Conservation (phyloP, 345 rosid genomes). For the Capsella bursapastoris region DNA sequence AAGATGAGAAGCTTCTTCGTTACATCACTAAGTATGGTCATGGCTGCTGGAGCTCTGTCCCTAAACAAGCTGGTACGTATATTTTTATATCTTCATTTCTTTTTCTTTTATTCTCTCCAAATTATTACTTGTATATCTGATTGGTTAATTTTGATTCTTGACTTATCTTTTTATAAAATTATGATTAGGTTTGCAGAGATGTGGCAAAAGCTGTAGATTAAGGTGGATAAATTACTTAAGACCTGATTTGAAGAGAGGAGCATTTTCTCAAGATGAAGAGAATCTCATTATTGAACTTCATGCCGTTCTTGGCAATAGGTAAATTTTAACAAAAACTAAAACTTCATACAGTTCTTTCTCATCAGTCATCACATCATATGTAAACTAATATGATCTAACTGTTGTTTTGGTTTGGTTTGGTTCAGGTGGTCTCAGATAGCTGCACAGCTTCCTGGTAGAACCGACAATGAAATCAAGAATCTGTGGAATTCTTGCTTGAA, state of each 20-base stretch:
- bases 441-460: slow-evolving; percentile 71
- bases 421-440: slow-evolving; percentile 75
- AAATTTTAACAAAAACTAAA: background rate
- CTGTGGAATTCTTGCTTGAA: slow-evolving; percentile 69
- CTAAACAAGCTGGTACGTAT: slow-evolving; percentile 79
- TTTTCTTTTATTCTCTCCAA: too few relatives aligned
- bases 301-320: slow-evolving; percentile 93
- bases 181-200: slow-evolving; percentile 78
- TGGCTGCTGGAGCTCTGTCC: slow-evolving; percentile 99
- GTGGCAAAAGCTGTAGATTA: slow-evolving; percentile 97
- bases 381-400: background rate
- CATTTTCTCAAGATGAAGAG: slow-evolving; percentile 94
- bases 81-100: too few relatives aligned
- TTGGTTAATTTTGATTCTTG: background rate
- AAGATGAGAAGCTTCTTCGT: slow-evolving; percentile 90
- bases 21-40: slow-evolving; percentile 91
- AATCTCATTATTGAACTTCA: slow-evolving; percentile 85
- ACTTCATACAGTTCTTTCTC: slow-evolving; percentile 1
- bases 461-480: slow-evolving; percentile 73
- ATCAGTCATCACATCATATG: background rate
- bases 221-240: slow-evolving; percentile 96
- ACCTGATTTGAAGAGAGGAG: slow-evolving; percentile 98
- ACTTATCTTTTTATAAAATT: background rate
- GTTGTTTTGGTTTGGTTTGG: slow-evolving; percentile 19
- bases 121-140: background rate